Conservation (phyloP, 2,329 filamentous ascomycete genomes). For the Pseudogymnoascus sp. region DNA sequence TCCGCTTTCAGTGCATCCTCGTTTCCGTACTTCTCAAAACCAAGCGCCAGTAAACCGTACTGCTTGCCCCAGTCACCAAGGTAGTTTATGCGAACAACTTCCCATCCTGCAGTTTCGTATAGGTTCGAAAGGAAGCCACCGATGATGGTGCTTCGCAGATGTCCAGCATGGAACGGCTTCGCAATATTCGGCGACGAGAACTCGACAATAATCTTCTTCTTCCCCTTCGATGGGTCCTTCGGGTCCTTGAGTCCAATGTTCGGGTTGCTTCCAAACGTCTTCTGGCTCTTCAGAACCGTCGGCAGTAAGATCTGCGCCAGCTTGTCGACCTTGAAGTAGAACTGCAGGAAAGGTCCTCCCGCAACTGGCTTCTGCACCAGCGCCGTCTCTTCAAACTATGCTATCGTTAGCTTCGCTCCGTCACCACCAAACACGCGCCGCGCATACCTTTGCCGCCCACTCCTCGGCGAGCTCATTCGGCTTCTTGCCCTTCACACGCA, state of each 20-base stretch:
- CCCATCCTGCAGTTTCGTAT: slow-evolving; percentile 62
- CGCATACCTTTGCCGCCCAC: slow-evolving; percentile 52
- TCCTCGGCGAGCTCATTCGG: slow-evolving; percentile 54
- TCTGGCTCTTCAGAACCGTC: slow-evolving; percentile 55
- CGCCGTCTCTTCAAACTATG: slow-evolving; percentile 62
- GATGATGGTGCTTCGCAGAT: slow-evolving; percentile 70
- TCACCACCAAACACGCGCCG: slow-evolving; percentile 10
- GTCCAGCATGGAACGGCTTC: slow-evolving; percentile 71
- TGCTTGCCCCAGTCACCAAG: slow-evolving; percentile 75
- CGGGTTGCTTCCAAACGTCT: slow-evolving; percentile 57
- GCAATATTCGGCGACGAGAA: slow-evolving; percentile 84
- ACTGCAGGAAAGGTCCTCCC: slow-evolving; percentile 65
- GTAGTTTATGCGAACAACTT: slow-evolving; percentile 66
- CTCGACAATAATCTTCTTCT: slow-evolving; percentile 59
- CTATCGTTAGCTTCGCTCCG: not conserved
- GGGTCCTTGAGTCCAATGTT: slow-evolving; percentile 55
- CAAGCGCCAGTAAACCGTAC: slow-evolving; percentile 61
- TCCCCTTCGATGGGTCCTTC: slow-evolving; percentile 44
- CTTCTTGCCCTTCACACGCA: slow-evolving; percentile 67
- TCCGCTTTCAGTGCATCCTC: slow-evolving; percentile 64
- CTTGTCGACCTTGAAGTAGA: slow-evolving; percentile 69
- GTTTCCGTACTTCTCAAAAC: slow-evolving; percentile 66
- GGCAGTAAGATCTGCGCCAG: slow-evolving; percentile 62
- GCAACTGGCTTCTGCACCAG: slow-evolving; percentile 63
- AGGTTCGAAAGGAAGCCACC: slow-evolving; percentile 66